Evolutionary conservation across 495 filamentous ascomycete genomes (phyloP).

Genomic region (Sordaria brevicollis): DNA sequence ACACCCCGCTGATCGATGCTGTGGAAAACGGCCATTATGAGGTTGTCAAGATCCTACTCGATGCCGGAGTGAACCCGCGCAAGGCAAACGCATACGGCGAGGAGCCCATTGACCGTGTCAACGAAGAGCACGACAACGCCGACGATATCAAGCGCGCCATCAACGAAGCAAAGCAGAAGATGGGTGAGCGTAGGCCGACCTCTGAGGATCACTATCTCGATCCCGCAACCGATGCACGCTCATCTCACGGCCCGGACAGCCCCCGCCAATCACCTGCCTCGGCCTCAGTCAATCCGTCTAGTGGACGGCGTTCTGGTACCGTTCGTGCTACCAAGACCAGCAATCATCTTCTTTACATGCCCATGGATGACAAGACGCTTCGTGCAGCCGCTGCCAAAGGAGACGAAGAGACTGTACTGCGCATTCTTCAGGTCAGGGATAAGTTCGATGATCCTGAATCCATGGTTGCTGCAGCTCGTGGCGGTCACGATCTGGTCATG

Average conservation of each 20-base stretch:
- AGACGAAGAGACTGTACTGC: slow-evolving; percentile 67
- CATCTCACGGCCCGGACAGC: slow-evolving; percentile 61
- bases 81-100: slow-evolving; percentile 78
- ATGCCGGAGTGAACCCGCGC: slow-evolving; percentile 80
- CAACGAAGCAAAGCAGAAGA: slow-evolving; percentile 40
- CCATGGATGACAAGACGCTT: slow-evolving; percentile 58
- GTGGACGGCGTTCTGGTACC: slow-evolving; percentile 31
- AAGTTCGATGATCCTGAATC: slow-evolving; percentile 64
- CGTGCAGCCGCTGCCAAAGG: slow-evolving; percentile 72
- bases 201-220: slow-evolving; percentile 54
- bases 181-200: slow-evolving; percentile 42
- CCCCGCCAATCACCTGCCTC: slow-evolving; percentile 50
- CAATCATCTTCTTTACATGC: slow-evolving; percentile 44
- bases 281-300: slow-evolving; percentile 17
- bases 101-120: slow-evolving; percentile 75
- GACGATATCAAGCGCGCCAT: slow-evolving; percentile 48
- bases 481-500: slow-evolving; percentile 79
- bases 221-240: slow-evolving; percentile 40
- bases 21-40: slow-evolving; percentile 88
- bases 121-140: slow-evolving; percentile 52
- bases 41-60: slow-evolving; percentile 77
- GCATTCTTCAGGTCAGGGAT: slow-evolving; percentile 69
- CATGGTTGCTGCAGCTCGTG: slow-evolving; percentile 82
- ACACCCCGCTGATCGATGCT: slow-evolving; percentile 90
- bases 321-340: slow-evolving; percentile 44